Evolutionary conservation across 2,329 filamentous ascomycete species (phyloP).

Genomic region (Neonectria ditissima): DNA sequence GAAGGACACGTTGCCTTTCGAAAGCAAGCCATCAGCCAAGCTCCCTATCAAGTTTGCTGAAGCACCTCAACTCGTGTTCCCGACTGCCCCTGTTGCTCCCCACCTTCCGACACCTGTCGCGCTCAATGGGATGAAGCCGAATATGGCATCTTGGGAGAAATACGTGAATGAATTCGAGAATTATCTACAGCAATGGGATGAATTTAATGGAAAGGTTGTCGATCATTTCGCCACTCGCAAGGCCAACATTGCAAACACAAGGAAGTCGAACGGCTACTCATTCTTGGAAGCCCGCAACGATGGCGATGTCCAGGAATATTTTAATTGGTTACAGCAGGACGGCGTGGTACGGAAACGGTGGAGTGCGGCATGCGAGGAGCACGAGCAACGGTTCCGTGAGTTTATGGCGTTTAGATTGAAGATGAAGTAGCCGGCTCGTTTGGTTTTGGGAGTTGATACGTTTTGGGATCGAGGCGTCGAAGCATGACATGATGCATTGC

Average conservation of each 20-base stretch:
- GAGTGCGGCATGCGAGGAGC: slow-evolving; percentile 68
- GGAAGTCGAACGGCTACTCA: slow-evolving; percentile 55
- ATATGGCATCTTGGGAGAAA: slow-evolving; percentile 57
- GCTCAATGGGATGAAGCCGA: slow-evolving; percentile 59
- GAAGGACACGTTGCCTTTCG: slow-evolving; percentile 67
- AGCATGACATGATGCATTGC: slow-evolving; percentile 8
- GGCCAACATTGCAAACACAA: slow-evolving; percentile 53
- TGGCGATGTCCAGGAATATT: slow-evolving; percentile 67
- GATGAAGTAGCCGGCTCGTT: slow-evolving; percentile 51
- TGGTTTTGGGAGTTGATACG: slow-evolving; percentile 23
- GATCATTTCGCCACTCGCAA: slow-evolving; percentile 68
- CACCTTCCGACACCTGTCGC: slow-evolving; percentile 58
- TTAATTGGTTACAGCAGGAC: slow-evolving; percentile 72
- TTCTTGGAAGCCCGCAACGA: slow-evolving; percentile 60
- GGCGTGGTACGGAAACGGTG: slow-evolving; percentile 71
- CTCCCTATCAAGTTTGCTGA: slow-evolving; percentile 53
- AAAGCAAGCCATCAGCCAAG: slow-evolving; percentile 61
- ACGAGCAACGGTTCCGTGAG: slow-evolving; percentile 68
- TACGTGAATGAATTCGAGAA: slow-evolving; percentile 65
- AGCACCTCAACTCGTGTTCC: slow-evolving; percentile 57
- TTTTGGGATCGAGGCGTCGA: not conserved
- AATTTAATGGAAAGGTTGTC: slow-evolving; percentile 65
- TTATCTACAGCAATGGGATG: slow-evolving; percentile 64
- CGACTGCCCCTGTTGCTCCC: slow-evolving; percentile 62
- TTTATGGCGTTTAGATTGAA: slow-evolving; percentile 63